phyloP scores from a whole-genome alignment of 305 asterid species.

The Nicotiana rustica region DNA sequence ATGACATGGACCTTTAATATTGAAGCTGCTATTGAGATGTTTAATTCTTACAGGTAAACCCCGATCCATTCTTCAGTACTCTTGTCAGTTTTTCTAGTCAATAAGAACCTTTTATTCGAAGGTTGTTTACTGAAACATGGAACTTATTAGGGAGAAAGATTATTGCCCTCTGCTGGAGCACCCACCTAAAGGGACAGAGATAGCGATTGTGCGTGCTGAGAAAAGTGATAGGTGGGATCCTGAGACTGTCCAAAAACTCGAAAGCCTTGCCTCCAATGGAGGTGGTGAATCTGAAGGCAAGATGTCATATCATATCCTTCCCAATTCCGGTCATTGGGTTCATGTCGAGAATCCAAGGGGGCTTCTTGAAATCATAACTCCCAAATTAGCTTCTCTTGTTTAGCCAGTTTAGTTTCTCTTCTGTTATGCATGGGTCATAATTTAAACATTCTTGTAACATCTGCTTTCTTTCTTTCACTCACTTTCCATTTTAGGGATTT shows the following conservation, averaged over 20 bases:
- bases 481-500: neutral
- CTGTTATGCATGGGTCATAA: neutral
- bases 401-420: conserved; percentile 39
- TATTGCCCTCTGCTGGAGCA: conserved; percentile 75
- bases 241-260: conserved; percentile 61
- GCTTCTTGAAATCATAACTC: conserved; percentile 82
- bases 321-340: conserved; percentile 95
- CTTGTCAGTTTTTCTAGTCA: too few relatives aligned
- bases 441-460: neutral
- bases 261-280: conserved; percentile 50
- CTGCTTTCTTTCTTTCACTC: neutral
- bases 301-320: conserved; percentile 68
- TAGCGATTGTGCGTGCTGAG: conserved; percentile 75
- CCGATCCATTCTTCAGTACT: neutral
- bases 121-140: neutral
- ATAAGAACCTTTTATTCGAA: neutral
- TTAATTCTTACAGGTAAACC: conserved; percentile 74
- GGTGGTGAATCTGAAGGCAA: conserved; percentile 60
- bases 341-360: conserved; percentile 96
- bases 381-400: conserved; percentile 65
- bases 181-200: conserved; percentile 75
- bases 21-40: conserved; percentile 90
- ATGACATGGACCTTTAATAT: conserved; percentile 86
- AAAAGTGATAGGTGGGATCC: conserved; percentile 85
- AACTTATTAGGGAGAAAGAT: conserved; percentile 67